Base-by-base conservation (phyloP, 2,329 filamentous ascomycete species). In the Calonectria pteridis region DNA sequence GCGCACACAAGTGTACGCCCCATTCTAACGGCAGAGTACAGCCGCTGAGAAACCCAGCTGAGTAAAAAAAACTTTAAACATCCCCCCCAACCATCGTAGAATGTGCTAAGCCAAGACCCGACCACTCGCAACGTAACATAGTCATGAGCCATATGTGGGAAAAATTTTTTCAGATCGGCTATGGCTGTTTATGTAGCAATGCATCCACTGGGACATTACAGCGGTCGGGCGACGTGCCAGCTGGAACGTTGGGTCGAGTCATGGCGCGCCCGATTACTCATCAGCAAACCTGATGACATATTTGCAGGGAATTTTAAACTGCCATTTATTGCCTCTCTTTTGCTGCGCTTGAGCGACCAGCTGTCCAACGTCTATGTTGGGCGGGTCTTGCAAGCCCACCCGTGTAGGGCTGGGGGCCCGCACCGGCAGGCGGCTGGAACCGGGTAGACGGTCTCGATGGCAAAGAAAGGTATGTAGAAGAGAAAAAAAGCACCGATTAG, bases 51-150 rank as follows among this genome's bases (percentile, higher is more conserved):
- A 59, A 10, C 33, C 53, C n/a, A 70, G 59, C n/a, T 71, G 37
- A 37, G 37, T 29, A 50, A 71, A 31, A 31, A 49, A 63, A 65
- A 65, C 40, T 14, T 37, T 28, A 53, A 51, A 35, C 33, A 6
- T 33, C 23, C 11, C 26, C 26, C 62, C 49, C 51, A 37, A 35
- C 20, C 55, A 59, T 59, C n/a, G 1, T 31, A 29, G 14, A 58
- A 18, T 40, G 28, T 58, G 43, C 37, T n/a, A 67, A 51, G 40
- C 40, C 43, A 51, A 67, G 53, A 53, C 64, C 59, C 37, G 55
- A 51, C 37, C 46, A 64, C 16, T 59, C 53, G 75, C 58, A 78
- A 78, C 73, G 73, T 78, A 74, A 69, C 73, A 78, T 69, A 51
- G 66, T 33, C 26, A 49, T 58, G 59, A 62, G 55, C 69, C 50